A percentile compares a stretch with the other conserved stretches of the same genome.
phyloP scores from a whole-genome alignment of 352 stramenopile species.

The Aphanomyces cochlioides region DNA sequence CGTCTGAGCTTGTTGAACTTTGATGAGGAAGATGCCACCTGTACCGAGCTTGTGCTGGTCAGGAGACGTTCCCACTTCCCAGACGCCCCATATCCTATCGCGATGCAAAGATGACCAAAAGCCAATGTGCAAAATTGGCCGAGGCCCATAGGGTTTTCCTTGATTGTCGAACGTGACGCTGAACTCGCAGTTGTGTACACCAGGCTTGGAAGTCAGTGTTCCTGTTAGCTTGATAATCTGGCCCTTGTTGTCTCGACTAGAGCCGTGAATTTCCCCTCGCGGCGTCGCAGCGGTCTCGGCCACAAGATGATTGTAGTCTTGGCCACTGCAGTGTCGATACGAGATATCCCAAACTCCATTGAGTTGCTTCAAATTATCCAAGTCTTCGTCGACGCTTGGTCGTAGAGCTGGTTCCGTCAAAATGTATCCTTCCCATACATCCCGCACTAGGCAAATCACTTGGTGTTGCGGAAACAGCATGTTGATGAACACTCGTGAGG shows the following conservation, averaged over 20 bases:
- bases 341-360: neutral
- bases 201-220: neutral
- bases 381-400: conserved; percentile 1
- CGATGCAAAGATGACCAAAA: conserved; percentile 20
- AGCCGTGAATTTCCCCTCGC: neutral
- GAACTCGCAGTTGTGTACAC: conserved; percentile 20
- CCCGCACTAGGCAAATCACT: neutral
- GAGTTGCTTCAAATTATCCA: neutral
- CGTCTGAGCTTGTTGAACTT: neutral
- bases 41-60: conserved; percentile 21
- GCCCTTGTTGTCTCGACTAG: neutral
- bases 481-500: conserved; percentile 9
- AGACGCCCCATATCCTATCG: conserved; percentile 21
- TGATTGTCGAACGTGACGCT: neutral
- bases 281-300: neutral
- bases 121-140: conserved; percentile 16
- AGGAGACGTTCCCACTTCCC: conserved; percentile 7
- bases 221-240: neutral
- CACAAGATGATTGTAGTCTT: neutral
- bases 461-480: conserved; percentile 1
- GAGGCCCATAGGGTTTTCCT: conserved; percentile 5
- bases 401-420: neutral
- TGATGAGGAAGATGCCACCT: conserved; percentile 21
- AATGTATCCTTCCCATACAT: conserved; percentile 28
- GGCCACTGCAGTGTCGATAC: conserved; percentile 13